Conservation (phyloP, 139 green algal genomes). For the Coccomyxa sp. region DNA sequence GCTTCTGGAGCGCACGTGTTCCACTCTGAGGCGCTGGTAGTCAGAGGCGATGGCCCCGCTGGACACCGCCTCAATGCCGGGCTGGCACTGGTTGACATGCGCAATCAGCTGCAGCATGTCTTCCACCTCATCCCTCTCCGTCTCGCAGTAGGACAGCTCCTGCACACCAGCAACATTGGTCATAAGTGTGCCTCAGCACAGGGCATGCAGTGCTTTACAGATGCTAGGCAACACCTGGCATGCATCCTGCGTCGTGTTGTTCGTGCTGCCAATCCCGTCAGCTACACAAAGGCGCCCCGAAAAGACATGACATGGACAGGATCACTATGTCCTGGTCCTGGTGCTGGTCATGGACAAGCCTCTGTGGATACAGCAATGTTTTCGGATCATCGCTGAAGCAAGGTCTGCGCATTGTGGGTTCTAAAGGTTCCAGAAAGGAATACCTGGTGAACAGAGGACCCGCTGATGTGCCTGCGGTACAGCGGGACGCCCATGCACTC, state of each 20-base stretch:
- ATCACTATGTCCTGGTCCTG: background rate
- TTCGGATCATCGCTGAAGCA: too few relatives aligned
- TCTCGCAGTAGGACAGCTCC: constrained; percentile 61
- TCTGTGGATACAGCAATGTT: background rate
- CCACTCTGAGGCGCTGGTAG: constrained; percentile 95
- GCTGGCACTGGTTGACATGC: constrained; percentile 46
- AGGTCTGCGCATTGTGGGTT: too few relatives aligned
- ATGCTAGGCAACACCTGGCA: background rate
- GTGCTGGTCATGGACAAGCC: background rate
- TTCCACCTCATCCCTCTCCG: constrained; percentile 89
- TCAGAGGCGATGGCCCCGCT: constrained; percentile 92
- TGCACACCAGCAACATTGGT: constrained; percentile 9
- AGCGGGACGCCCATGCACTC: constrained; percentile 82
- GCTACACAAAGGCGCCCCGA: too few relatives aligned
- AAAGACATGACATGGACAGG: background rate
- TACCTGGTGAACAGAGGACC: constrained; percentile 34
- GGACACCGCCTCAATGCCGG: constrained; percentile 65
- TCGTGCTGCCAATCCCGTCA: too few relatives aligned
- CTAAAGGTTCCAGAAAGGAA: background rate
- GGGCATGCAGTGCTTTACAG: background rate
- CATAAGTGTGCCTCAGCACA: background rate
- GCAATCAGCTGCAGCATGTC: constrained; percentile 78
- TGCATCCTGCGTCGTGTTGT: too few relatives aligned
- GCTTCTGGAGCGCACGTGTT: constrained; percentile 49
- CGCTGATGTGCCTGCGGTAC: constrained; percentile 67